A percentile compares a stretch with the other conserved stretches of the same genome.
phyloP scores from a whole-genome alignment of 768 basidiomycete species.

The Tulasnella sp. region DNA sequence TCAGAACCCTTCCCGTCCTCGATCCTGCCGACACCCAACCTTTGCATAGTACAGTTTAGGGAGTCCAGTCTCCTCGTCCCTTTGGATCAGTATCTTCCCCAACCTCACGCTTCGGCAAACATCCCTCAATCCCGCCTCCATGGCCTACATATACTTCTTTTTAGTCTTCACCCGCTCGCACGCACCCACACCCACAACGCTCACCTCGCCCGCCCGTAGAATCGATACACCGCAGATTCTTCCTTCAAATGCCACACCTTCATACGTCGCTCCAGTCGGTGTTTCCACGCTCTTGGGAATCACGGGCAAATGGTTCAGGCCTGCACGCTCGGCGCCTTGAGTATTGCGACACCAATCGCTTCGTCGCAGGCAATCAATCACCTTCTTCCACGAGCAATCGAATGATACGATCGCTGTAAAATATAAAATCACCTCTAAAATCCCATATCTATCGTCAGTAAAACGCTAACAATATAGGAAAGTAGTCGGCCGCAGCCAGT shows the following conservation, averaged over 20 bases:
- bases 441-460: background rate
- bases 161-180: background rate
- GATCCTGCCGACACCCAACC: slow-evolving; percentile 28
- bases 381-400: slow-evolving; percentile 38
- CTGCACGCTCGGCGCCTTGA: slow-evolving; percentile 53
- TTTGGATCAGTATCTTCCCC: slow-evolving; percentile 95
- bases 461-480: background rate
- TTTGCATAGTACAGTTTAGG: slow-evolving; percentile 92
- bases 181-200: slow-evolving; percentile 14
- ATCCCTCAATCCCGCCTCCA: slow-evolving; percentile 94
- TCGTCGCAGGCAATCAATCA: slow-evolving; percentile 17
- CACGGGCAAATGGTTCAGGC: slow-evolving; percentile 79
- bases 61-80: slow-evolving; percentile 91
- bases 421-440: slow-evolving; percentile 79
- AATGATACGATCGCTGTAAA: slow-evolving; percentile 91
- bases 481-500: background rate
- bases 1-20: background rate
- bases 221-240: slow-evolving; percentile 96
- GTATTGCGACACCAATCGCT: background rate
- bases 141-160: slow-evolving; percentile 49
- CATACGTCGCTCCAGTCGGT: slow-evolving; percentile 67
- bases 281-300: slow-evolving; percentile 65
- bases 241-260: slow-evolving; percentile 91
- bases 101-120: slow-evolving; percentile 91
- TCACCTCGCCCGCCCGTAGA: slow-evolving; percentile 81